phyloP scores from a whole-genome alignment of 2,329 filamentous ascomycete species.

The Fusarium newnesense region DNA sequence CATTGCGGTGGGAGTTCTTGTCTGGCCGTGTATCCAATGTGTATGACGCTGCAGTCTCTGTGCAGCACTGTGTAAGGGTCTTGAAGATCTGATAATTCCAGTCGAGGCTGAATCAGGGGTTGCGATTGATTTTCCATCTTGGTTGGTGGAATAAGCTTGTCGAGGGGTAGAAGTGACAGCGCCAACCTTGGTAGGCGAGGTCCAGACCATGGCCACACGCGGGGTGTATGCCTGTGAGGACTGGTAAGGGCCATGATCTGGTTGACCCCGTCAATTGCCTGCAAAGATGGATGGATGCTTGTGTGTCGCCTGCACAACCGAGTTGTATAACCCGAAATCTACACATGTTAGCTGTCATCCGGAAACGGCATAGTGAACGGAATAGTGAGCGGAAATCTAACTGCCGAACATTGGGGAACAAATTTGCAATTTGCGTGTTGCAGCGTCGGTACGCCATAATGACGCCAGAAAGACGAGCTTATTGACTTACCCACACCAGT shows the following conservation, averaged over 20 bases:
- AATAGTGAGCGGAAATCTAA: not conserved
- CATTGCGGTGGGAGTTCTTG: slow-evolving; percentile 27
- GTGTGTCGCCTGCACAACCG: slow-evolving; percentile 88
- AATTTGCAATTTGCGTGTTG: not conserved
- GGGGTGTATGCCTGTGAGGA: slow-evolving; percentile 38
- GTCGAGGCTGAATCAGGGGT: slow-evolving; percentile 7
- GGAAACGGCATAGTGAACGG: not conserved
- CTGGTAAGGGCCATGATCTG: slow-evolving; percentile 42
- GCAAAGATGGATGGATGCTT: slow-evolving; percentile 81
- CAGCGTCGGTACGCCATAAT: slow-evolving; percentile 11
- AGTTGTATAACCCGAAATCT: slow-evolving; percentile 82
- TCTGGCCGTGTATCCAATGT: slow-evolving; percentile 3
- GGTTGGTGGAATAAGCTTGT: slow-evolving; percentile 6
- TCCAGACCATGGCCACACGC: slow-evolving; percentile 55
- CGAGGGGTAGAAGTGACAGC: not conserved
- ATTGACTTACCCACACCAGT: slow-evolving; percentile 70
- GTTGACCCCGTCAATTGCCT: slow-evolving; percentile 54
- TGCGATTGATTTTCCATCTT: slow-evolving; percentile 18
- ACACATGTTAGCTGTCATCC: not conserved
- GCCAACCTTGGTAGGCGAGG: slow-evolving; percentile 30
- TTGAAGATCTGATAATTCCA: slow-evolving; percentile 13
- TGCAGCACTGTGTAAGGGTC: not conserved
- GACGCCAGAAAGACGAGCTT: slow-evolving; percentile 30
- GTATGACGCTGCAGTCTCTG: slow-evolving; percentile 6
- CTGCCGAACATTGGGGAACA: not conserved